Evolutionary conservation across 2,329 filamentous ascomycete species (phyloP).

Genomic region (Trichophyton schoenleinii): DNA sequence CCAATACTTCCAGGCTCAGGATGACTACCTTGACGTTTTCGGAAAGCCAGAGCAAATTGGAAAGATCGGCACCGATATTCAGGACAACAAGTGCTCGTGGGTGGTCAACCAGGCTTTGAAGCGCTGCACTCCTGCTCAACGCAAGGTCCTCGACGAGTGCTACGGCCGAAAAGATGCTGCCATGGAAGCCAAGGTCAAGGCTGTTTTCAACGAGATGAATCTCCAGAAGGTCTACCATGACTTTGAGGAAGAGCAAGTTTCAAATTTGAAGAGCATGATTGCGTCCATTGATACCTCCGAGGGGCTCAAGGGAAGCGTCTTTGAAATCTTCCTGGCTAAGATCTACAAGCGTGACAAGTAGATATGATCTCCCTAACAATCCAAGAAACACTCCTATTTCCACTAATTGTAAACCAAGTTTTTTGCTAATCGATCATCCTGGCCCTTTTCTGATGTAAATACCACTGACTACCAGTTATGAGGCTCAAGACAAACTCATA

Average conservation of each 20-base stretch:
- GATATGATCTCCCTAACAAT: conserved; percentile 13
- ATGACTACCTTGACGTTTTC: conserved; percentile 98
- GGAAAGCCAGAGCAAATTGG: conserved; percentile 84
- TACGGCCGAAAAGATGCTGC: conserved; percentile 83
- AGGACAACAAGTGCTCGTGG: conserved; percentile 99
- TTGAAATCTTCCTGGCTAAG: conserved; percentile 82
- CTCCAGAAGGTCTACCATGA: conserved; percentile 72
- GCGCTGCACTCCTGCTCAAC: conserved; percentile 70
- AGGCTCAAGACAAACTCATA: neutral
- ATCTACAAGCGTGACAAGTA: conserved; percentile 98
- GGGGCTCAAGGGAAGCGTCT: conserved; percentile 80
- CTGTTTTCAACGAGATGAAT: conserved; percentile 72
- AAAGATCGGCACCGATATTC: conserved; percentile 97
- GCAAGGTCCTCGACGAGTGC: conserved; percentile 75
- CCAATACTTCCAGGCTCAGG: conserved; percentile 98
- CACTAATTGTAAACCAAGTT: too few relatives aligned
- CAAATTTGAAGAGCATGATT: conserved; percentile 66
- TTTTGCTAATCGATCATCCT: too few relatives aligned
- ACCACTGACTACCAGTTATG: neutral
- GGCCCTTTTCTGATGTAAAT: neutral
- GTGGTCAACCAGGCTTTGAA: conserved; percentile 86
- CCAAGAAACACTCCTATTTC: too few relatives aligned
- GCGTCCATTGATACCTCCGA: conserved; percentile 67
- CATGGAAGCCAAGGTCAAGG: conserved; percentile 77
- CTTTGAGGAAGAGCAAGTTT: conserved; percentile 78